Conservation (phyloP, 768 basidiomycete species). For the Psilocybe azurescens region DNA sequence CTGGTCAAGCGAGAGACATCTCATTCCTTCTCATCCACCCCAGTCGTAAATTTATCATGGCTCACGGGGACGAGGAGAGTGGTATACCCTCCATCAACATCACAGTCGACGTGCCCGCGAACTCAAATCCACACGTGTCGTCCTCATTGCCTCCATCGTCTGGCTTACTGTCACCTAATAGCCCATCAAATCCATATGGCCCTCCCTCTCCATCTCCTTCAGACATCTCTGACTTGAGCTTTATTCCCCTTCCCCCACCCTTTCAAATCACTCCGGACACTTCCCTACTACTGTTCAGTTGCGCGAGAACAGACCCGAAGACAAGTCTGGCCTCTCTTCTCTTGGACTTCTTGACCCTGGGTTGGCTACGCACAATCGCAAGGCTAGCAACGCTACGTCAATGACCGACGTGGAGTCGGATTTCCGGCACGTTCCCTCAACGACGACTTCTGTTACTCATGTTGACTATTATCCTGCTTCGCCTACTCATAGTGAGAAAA, state of each 20-base stretch:
- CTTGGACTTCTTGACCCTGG: slow-evolving; percentile 51
- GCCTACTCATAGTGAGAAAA: slow-evolving; percentile 27
- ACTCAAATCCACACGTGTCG: slow-evolving; percentile 18
- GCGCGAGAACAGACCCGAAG: slow-evolving; percentile 73
- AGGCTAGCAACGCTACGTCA: slow-evolving; percentile 64
- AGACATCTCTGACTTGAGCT: slow-evolving; percentile 29
- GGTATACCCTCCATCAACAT: slow-evolving; percentile 39
- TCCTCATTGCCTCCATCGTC: slow-evolving; percentile 18
- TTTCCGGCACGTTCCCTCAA: slow-evolving; percentile 45
- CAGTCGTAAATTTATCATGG: slow-evolving; percentile 19
- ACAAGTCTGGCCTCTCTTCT: slow-evolving; percentile 54
- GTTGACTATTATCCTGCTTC: slow-evolving; percentile 29
- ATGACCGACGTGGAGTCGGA: slow-evolving; percentile 60
- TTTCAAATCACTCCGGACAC: slow-evolving; percentile 69
- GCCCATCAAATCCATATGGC: slow-evolving; percentile 13
- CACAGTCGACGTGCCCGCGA: slow-evolving; percentile 27
- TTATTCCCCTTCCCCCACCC: slow-evolving; percentile 77
- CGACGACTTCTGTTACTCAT: slow-evolving; percentile 39
- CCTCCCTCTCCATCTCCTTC: slow-evolving; percentile 22
- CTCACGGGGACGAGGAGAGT: slow-evolving; percentile 17
- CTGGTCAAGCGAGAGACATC: not conserved
- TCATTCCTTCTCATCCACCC: slow-evolving; percentile 5
- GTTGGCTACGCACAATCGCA: slow-evolving; percentile 53
- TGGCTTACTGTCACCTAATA: slow-evolving; percentile 26
- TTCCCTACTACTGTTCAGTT: slow-evolving; percentile 61